These are phyloP conservation scores for Hibiscus trionum DNA, from an alignment of 345 rosid species.

Conservation along the genomic window DNA sequence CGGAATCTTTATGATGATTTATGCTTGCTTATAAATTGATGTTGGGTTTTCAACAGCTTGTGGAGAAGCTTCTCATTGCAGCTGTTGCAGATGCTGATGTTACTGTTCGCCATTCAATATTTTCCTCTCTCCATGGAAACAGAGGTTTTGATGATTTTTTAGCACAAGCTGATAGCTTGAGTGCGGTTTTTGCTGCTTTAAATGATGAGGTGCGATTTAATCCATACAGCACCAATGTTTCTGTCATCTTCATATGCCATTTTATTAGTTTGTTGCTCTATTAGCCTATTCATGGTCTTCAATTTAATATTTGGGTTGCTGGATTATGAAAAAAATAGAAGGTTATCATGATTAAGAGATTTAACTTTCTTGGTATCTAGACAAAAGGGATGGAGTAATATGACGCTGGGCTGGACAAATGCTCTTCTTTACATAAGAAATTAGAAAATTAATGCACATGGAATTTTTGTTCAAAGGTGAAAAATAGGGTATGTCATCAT, in stretches of 20 bases:
- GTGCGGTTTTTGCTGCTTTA: constrained; percentile 95
- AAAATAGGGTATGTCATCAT: background rate
- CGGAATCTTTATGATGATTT: constrained; percentile 9
- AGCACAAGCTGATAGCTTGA: constrained; percentile 93
- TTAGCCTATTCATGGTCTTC: background rate
- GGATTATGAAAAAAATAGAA: background rate
- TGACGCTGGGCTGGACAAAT: constrained; percentile 8
- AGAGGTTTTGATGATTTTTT: constrained; percentile 87
- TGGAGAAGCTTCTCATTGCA: constrained; percentile 94
- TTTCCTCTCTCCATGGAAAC: constrained; percentile 66
- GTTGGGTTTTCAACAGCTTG: constrained; percentile 58
- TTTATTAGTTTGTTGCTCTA: background rate
- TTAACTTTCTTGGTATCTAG: background rate
- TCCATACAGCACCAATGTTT: constrained; percentile 2
- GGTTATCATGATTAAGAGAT: background rate
- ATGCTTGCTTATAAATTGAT: constrained; percentile 21
- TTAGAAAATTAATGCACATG: background rate
- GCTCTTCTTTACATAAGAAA: background rate
- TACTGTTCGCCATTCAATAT: constrained; percentile 83
- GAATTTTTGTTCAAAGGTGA: background rate
- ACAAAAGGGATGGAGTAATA: background rate
- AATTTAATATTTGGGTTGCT: background rate
- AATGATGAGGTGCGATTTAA: constrained; percentile 78
- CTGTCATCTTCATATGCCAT: background rate
- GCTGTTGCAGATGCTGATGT: constrained; percentile 99